phyloP scores from a whole-genome alignment of 495 filamentous ascomycete genomes.

The Penicillium pulvis region DNA sequence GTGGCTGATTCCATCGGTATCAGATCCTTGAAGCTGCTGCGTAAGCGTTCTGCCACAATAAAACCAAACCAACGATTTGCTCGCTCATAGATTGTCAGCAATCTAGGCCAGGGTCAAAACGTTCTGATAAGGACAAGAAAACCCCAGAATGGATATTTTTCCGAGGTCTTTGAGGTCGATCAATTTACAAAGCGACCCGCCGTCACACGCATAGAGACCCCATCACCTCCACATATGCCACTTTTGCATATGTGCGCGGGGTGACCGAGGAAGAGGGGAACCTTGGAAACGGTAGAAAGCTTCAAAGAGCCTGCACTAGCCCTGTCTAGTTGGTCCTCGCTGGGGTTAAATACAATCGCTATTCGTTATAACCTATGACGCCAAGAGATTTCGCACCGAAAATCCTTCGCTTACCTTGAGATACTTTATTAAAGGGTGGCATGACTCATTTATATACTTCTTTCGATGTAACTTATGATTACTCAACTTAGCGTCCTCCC shows the following conservation, averaged over 20 bases:
- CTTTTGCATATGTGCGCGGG: background rate
- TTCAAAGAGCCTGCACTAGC: background rate
- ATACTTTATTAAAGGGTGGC: background rate
- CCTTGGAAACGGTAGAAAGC: background rate
- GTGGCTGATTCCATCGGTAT: background rate
- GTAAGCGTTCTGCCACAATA: background rate
- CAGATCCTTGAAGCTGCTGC: background rate
- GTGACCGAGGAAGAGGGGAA: background rate
- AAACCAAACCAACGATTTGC: background rate
- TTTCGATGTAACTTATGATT: background rate
- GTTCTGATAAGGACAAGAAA: too few species aligned
- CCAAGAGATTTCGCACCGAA: background rate
- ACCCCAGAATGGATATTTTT: background rate
- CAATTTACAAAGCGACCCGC: too few species aligned
- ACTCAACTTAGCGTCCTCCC: too few species aligned
- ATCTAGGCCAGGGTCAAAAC: background rate
- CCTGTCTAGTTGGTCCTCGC: background rate
- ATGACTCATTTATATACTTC: constrained; percentile 9
- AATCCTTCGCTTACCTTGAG: background rate
- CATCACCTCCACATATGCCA: background rate
- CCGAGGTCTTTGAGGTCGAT: background rate
- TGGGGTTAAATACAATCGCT: background rate
- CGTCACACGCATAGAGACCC: background rate
- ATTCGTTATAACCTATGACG: background rate
- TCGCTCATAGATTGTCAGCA: background rate